Evolutionary conservation across 176 grass and related monocot species (phyloP).

Genomic region (Tillandsia fasciculata): DNA sequence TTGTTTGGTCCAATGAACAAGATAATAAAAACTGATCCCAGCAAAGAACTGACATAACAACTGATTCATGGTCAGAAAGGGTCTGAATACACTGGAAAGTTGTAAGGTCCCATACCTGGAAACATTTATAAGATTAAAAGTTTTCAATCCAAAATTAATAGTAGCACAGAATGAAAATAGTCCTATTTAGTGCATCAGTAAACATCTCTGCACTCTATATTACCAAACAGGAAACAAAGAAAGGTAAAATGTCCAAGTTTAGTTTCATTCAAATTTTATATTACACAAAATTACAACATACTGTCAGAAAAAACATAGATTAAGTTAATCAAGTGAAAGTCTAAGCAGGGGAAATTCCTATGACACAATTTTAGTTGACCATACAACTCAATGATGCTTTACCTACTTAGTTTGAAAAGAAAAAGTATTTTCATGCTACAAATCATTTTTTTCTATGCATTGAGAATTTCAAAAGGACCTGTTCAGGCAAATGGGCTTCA

Average conservation of each 20-base stretch:
- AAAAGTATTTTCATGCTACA: too few relatives aligned
- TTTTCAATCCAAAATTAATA: not conserved
- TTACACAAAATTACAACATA: not conserved
- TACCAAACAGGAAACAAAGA: not conserved
- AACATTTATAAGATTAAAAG: constrained; percentile 11
- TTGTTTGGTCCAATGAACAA: constrained; percentile 82
- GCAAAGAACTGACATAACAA: constrained; percentile 86
- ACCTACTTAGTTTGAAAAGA: too few relatives aligned
- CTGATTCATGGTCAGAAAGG: constrained; percentile 67
- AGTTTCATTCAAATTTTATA: not conserved
- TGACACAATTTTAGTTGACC: too few relatives aligned
- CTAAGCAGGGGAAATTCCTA: too few relatives aligned
- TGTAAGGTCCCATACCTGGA: constrained; percentile 90
- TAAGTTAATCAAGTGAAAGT: too few relatives aligned
- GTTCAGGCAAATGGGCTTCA: constrained; percentile 13
- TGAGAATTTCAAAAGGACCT: constrained; percentile 23
- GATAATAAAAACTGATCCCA: constrained; percentile 99
- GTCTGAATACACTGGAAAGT: constrained; percentile 84
- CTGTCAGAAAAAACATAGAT: too few relatives aligned
- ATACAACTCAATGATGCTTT: too few relatives aligned
- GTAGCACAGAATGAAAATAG: not conserved
- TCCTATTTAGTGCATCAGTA: not conserved
- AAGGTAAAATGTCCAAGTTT: not conserved
- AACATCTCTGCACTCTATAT: not conserved
- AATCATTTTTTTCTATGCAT: constrained; percentile 23